Conservation (phyloP, 2,329 filamentous ascomycete species). For the Triangularia verruculosa region DNA sequence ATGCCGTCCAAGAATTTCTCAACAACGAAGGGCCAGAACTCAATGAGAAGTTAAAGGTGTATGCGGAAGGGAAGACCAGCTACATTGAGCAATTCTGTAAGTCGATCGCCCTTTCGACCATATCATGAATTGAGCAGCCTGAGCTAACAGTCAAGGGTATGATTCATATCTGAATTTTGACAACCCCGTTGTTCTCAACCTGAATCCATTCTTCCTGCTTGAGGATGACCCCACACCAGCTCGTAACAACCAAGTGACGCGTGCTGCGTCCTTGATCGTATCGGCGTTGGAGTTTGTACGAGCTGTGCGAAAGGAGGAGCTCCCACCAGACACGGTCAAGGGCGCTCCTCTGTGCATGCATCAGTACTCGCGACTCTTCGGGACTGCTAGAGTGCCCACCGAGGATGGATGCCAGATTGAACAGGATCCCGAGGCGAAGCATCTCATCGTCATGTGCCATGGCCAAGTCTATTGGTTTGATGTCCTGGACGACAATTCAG, state of each 20-base stretch:
- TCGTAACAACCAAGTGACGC: constrained; percentile 92
- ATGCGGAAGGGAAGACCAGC: constrained; percentile 85
- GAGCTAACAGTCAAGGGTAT: constrained; percentile 65
- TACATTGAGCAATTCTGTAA: constrained; percentile 99
- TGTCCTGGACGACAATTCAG: constrained; percentile 88
- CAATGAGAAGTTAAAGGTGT: constrained; percentile 85
- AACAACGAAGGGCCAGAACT: constrained; percentile 76
- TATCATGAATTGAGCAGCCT: not conserved
- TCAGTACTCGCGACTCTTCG: constrained; percentile 92
- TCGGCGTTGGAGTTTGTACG: constrained; percentile 90
- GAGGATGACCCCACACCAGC: constrained; percentile 97
- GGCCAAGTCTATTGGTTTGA: constrained; percentile 99
- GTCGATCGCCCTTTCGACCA: constrained; percentile 36
- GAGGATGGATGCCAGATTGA: constrained; percentile 94
- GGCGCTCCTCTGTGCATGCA: constrained; percentile 94
- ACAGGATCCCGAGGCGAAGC: constrained; percentile 88
- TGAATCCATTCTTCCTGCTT: constrained; percentile 96
- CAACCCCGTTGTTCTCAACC: constrained; percentile 92
- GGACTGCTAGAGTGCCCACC: constrained; percentile 89
- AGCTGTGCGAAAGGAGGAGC: constrained; percentile 86
- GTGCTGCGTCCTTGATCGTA: constrained; percentile 85
- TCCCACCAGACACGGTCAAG: constrained; percentile 82
- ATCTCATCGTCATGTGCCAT: constrained; percentile 88
- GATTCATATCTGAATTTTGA: constrained; percentile 98
- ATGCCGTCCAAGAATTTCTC: constrained; percentile 80